Percentiles rank a stretch among this genome's conserved stretches.
These are phyloP conservation scores for Paracamarosporium sp. DNA, from an alignment of 2,329 filamentous ascomycete species.

Conservation along the genomic window DNA sequence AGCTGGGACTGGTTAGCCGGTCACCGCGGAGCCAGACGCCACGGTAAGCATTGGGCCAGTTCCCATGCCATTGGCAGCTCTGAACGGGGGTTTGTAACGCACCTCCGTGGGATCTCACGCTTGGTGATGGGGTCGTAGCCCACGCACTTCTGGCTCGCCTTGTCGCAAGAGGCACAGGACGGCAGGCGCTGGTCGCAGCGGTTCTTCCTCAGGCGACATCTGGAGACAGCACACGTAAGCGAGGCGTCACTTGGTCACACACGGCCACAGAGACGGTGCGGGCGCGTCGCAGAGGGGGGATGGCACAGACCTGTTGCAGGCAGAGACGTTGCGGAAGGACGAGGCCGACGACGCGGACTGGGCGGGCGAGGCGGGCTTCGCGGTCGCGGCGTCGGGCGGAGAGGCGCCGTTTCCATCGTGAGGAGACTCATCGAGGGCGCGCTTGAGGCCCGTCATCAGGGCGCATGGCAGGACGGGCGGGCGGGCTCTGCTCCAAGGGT, in stretches of 20 bases:
- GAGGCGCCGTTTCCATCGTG: conserved; percentile 41
- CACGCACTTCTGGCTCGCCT: conserved; percentile 89
- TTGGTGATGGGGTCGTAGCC: conserved; percentile 97
- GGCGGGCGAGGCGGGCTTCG: conserved; percentile 40
- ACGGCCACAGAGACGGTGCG: neutral
- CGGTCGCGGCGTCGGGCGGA: conserved; percentile 29
- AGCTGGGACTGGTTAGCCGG: conserved; percentile 60
- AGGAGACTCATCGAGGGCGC: conserved; percentile 45
- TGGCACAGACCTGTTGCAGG: conserved; percentile 70
- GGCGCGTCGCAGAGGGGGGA: neutral
- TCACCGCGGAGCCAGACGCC: too few species aligned
- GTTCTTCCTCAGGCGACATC: conserved; percentile 88
- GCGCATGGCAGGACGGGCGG: conserved; percentile 39
- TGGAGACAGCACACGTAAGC: conserved; percentile 11
- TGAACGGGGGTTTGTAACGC: conserved; percentile 23
- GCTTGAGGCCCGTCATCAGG: conserved; percentile 49
- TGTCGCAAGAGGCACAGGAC: conserved; percentile 89
- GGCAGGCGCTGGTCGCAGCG: conserved; percentile 92
- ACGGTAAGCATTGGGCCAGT: conserved; percentile 11
- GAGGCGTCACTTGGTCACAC: neutral
- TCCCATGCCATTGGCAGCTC: neutral
- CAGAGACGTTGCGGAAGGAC: conserved; percentile 70
- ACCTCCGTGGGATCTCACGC: conserved; percentile 86
- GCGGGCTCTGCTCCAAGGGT: neutral
- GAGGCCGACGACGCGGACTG: conserved; percentile 39